A percentile compares a stretch with the other conserved stretches of the same genome.
Evolutionary conservation across 2,329 filamentous ascomycete genomes (phyloP).

Genomic region (Pseudogymnoascus sp.): DNA sequence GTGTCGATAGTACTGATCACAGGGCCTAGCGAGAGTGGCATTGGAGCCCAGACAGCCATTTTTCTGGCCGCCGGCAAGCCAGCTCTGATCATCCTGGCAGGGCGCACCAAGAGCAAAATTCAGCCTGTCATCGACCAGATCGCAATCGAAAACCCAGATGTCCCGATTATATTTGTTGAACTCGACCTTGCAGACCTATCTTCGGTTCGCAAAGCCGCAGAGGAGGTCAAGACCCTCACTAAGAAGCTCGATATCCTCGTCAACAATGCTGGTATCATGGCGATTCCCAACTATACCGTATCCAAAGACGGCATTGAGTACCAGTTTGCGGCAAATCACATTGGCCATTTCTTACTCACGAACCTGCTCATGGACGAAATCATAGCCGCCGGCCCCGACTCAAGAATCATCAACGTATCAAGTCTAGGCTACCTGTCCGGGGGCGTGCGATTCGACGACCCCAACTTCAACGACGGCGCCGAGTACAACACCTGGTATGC

Average conservation of each 20-base stretch:
- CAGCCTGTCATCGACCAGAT: constrained; percentile 16
- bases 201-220: constrained; percentile 33
- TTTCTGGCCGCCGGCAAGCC: constrained; percentile 20
- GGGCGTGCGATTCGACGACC: constrained; percentile 31
- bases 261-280: constrained; percentile 39
- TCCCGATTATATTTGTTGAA: constrained; percentile 14
- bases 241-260: constrained; percentile 34
- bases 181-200: constrained; percentile 34
- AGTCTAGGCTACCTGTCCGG: constrained; percentile 32
- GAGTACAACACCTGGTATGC: constrained; percentile 28
- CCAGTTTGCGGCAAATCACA: constrained; percentile 24
- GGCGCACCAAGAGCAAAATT: constrained; percentile 13
- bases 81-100: constrained; percentile 17
- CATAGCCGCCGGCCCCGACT: constrained; percentile 13
- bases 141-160: constrained; percentile 12
- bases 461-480: constrained; percentile 28
- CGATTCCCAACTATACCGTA: constrained; percentile 20
- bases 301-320: constrained; percentile 33
- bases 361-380: constrained; percentile 24
- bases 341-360: constrained; percentile 27
- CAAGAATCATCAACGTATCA: constrained; percentile 32
- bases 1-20: constrained; percentile 17
- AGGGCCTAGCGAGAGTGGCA: constrained; percentile 14
- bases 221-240: constrained; percentile 29
- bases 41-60: constrained; percentile 18